A percentile compares a stretch with the other conserved stretches of the same genome.
Conservation (phyloP, 1,284 basidiomycete genomes). For the Ceratobasidium sp. region DNA sequence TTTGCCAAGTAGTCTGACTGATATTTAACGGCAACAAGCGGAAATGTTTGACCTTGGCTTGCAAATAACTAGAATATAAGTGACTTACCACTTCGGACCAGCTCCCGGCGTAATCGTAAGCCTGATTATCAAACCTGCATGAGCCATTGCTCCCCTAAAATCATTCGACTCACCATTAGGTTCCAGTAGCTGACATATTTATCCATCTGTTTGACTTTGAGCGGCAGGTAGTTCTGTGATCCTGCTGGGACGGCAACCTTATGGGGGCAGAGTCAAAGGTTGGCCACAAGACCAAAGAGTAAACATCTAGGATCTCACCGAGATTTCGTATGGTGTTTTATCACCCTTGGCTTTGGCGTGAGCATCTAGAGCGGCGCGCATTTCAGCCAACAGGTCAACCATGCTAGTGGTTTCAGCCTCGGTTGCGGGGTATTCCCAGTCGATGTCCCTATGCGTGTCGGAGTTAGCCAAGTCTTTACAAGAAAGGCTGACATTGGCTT, state of each 20-base stretch:
- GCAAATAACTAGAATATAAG: no score
- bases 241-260: slow-evolving; percentile 64
- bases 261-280: not conserved
- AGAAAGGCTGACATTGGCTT: slow-evolving; percentile 42
- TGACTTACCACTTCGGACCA: slow-evolving; percentile 66
- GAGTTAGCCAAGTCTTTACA: not conserved
- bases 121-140: not conserved
- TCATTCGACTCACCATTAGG: slow-evolving; percentile 65
- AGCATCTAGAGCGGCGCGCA: slow-evolving; percentile 26
- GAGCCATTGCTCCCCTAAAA: no score
- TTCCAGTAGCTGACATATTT: slow-evolving; percentile 67
- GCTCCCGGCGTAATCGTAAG: slow-evolving; percentile 82
- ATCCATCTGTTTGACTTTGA: slow-evolving; percentile 66
- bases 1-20: slow-evolving; percentile 84
- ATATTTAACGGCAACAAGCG: no score
- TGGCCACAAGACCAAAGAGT: not conserved
- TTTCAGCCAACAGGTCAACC: slow-evolving; percentile 23
- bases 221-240: slow-evolving; percentile 59
- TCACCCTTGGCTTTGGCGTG: slow-evolving; percentile 36
- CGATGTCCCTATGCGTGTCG: slow-evolving; percentile 50
- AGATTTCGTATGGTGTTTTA: slow-evolving; percentile 21
- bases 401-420: not conserved
- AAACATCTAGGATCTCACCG: slow-evolving; percentile 41
- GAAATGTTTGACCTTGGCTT: not conserved
- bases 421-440: slow-evolving; percentile 51